Percentiles rank a stretch among this genome's conserved stretches.
Conservation (phyloP, 2,329 filamentous ascomycete species). For the Dactylella cylindrospora region DNA sequence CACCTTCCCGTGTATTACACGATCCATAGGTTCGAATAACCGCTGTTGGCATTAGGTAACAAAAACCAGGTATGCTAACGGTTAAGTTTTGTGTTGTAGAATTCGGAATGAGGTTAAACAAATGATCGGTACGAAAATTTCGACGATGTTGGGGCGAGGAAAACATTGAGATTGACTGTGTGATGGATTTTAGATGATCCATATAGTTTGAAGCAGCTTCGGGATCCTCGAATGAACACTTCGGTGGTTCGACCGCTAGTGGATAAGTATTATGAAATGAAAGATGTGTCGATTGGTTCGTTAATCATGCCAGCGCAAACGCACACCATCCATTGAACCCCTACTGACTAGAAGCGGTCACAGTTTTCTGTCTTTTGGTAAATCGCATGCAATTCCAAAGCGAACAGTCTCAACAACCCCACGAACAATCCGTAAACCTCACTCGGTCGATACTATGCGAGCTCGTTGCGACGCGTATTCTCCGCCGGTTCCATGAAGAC, state of each 20-base stretch:
- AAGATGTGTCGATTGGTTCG: constrained; percentile 75
- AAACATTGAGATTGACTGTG: neutral
- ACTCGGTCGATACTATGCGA: constrained; percentile 78
- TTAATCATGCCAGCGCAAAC: constrained; percentile 1
- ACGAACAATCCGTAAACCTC: constrained; percentile 77
- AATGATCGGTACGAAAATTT: constrained; percentile 63
- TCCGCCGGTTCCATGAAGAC: constrained; percentile 77
- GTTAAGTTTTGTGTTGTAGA: constrained; percentile 42
- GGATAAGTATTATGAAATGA: constrained; percentile 76
- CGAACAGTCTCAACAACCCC: constrained; percentile 72
- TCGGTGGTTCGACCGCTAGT: constrained; percentile 77
- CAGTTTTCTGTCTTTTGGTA: constrained; percentile 79
- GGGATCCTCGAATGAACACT: constrained; percentile 78
- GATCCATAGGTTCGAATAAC: constrained; percentile 62
- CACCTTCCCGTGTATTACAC: constrained; percentile 73
- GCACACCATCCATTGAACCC: too few species aligned
- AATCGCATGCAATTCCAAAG: constrained; percentile 77
- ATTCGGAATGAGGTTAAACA: constrained; percentile 66
- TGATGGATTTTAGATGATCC: constrained; percentile 59
- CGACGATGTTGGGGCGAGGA: neutral
- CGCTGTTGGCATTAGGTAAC: neutral
- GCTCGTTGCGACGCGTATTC: constrained; percentile 73
- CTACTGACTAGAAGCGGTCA: neutral
- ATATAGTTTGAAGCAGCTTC: constrained; percentile 72
- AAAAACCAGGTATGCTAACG: neutral